Evolutionary conservation across 73 alveolate genomes (phyloP), one percentile per base, ranked within the genome.

Genomic region (Symbiodinium natans): DNA sequence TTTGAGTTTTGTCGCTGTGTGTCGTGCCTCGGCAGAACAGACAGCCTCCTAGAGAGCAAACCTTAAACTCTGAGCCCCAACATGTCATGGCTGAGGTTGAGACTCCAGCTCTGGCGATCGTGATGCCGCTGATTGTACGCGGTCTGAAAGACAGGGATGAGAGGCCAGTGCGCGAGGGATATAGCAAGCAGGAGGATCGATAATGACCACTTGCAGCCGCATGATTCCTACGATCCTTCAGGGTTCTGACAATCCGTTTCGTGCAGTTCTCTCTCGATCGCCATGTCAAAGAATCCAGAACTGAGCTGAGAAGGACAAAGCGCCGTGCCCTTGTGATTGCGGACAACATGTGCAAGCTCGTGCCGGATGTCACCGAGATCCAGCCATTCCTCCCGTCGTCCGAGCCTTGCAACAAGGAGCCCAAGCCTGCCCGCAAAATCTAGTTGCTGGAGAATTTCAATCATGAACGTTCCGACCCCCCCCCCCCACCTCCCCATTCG

Each of bases 261-360:
- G n/a, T n/a, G n/a, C n/a, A n/a, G n/a, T n/a, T n/a, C n/a, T n/a
- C n/a, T n/a, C n/a, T n/a, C n/a, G n/a, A n/a, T n/a, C n/a, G n/a
- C n/a, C n/a, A n/a, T n/a, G n/a, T n/a, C n/a, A n/a, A n/a, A n/a
- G n/a, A n/a, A n/a, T n/a, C n/a, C n/a, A n/a, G n/a, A n/a, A n/a
- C n/a, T n/a, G n/a, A n/a, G n/a, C 36, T 19, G 15, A 63, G 27
- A 19, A 88, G 95, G 95, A 88, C 95, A 41, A 88, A 88, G 86
- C 85, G 95, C 17, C 40, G 95, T 25, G 98, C 98, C 41, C 36
- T 74, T 89, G 98, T 92, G 90, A 92, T 92, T 38, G 89, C 89
- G 29, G 98, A 92, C 89, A 92, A 92, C 98, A 92, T 92, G 98
- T 73, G 98, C 82, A 92, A 92, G 73, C 90, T 92, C 39, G 98